Base-by-base conservation (phyloP, 1,139 yeast genomes). In the Saccharomyces hybrid region DNA sequence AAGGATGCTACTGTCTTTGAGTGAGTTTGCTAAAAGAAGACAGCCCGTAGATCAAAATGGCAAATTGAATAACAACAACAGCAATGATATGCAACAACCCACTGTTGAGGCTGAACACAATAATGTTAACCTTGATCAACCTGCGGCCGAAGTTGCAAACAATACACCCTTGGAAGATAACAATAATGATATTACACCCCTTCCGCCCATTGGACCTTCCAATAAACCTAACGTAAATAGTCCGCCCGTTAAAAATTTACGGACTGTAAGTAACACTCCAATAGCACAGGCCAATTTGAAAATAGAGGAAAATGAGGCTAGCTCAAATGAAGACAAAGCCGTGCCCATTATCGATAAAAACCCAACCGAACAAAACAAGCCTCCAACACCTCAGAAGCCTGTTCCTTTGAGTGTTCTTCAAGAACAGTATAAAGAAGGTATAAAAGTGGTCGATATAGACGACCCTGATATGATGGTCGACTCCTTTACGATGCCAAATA, bases 401-500 rank as follows among this genome's bases (percentile, higher is more conserved):
- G 63, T 75, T 11, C 66, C 69, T n/a, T 52, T 72, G 13, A 73
- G 71, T 13, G 69, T 71, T 44, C 67, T 78, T 53, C 69, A 72
- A 46, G 68, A 71, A 51, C 59, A 72, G 50, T 64, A 76, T 52
- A 73, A 79, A 27, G 76, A 76, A 49, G 72, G 74, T 50, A 69
- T 73, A 5, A 74, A 75, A 20, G 70, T 84, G 16, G 68, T 83
- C 16, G 82, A 84, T 1, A 70, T 83, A 1, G 78, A 75, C 41
- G 85, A 86, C 60, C 95, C 97, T 0, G 75, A 76, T 48, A 66
- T 81, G 30, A 80, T 80, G 62, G 88, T 88, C 4, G 90, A 89
- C 59, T 75, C 86, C 3, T 86, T 75, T 61, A 81, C 81, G 27
- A 57, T 79, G 4, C 89, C 88, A 0, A 67, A 73, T 9, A 72